Conservation (phyloP, 805 yeast species). For the Starmerella floricola region DNA sequence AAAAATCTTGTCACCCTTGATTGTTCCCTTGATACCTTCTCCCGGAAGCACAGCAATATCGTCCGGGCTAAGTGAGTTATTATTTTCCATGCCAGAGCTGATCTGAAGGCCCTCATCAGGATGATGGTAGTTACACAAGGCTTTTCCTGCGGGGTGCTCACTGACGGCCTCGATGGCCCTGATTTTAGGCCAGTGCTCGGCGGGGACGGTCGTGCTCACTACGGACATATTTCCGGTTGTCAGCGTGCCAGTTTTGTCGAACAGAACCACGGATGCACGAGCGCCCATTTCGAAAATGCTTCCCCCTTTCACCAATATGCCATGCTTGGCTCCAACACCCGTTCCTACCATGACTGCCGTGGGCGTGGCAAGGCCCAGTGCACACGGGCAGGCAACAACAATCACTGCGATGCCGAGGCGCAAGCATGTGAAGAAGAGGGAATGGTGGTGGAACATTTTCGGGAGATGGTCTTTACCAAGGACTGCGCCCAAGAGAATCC, state of each 20-base stretch:
- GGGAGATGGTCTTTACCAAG: slow-evolving; percentile 33
- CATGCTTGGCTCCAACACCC: slow-evolving; percentile 84
- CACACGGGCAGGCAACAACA: slow-evolving; percentile 98
- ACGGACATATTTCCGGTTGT: slow-evolving; percentile 72
- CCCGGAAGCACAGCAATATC: slow-evolving; percentile 7
- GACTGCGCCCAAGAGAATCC: slow-evolving; percentile 36
- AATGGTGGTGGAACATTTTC: slow-evolving; percentile 39
- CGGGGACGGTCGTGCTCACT: slow-evolving; percentile 17
- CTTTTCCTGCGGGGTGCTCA: slow-evolving; percentile 82
- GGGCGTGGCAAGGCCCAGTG: slow-evolving; percentile 93
- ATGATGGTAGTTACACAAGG: slow-evolving; percentile 34
- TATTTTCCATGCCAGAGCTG: neutral
- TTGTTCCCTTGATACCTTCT: slow-evolving; percentile 10
- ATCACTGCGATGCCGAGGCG: slow-evolving; percentile 80
- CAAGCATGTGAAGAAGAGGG: slow-evolving; percentile 54
- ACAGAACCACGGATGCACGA: slow-evolving; percentile 51
- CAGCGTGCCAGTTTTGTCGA: slow-evolving; percentile 93
- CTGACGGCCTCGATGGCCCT: slow-evolving; percentile 53
- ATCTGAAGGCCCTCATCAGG: slow-evolving; percentile 4
- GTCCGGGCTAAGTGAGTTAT: neutral
- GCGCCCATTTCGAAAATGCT: slow-evolving; percentile 68
- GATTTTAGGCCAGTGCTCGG: slow-evolving; percentile 41
- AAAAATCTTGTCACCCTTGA: slow-evolving; percentile 26
- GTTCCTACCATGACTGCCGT: slow-evolving; percentile 99
- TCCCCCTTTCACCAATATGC: slow-evolving; percentile 88